A percentile compares a stretch with the other conserved stretches of the same genome.
Conservation (phyloP, 2,329 filamentous ascomycete species). For the Akanthomyces dipterigenus region DNA sequence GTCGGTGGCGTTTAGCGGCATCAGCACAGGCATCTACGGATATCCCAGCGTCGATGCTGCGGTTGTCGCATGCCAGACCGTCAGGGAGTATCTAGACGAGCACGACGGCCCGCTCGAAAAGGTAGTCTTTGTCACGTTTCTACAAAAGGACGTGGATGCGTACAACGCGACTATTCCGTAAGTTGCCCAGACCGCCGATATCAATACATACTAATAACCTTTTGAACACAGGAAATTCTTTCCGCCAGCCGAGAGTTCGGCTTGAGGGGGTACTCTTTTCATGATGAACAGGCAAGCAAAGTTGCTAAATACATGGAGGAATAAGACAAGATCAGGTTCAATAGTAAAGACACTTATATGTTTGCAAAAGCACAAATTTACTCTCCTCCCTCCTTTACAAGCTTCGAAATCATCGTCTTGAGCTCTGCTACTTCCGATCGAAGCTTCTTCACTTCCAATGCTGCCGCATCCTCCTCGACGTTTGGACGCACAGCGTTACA, state of each 20-base stretch:
- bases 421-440: constrained; percentile 52
- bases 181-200: constrained; percentile 13
- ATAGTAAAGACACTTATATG: neutral
- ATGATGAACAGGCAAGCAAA: neutral
- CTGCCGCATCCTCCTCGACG: constrained; percentile 69
- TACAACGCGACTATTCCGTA: constrained; percentile 71
- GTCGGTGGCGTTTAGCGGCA: constrained; percentile 72
- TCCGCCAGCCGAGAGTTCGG: neutral
- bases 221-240: neutral
- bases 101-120: constrained; percentile 51
- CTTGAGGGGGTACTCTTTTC: neutral
- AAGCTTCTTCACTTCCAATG: constrained; percentile 60
- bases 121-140: constrained; percentile 81
- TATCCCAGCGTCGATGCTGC: constrained; percentile 74
- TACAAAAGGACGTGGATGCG: constrained; percentile 65
- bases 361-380: neutral
- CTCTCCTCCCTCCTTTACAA: constrained; percentile 14
- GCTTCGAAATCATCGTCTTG: constrained; percentile 38
- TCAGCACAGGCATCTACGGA: constrained; percentile 87
- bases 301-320: neutral
- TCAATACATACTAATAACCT: neutral
- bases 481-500: constrained; percentile 73
- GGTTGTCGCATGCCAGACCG: constrained; percentile 56
- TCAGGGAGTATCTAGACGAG: constrained; percentile 48
- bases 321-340: neutral